These are phyloP conservation scores for Mucor sp. DNA, from an alignment of 371 early-diverging fungal species.

Conservation along the genomic window DNA sequence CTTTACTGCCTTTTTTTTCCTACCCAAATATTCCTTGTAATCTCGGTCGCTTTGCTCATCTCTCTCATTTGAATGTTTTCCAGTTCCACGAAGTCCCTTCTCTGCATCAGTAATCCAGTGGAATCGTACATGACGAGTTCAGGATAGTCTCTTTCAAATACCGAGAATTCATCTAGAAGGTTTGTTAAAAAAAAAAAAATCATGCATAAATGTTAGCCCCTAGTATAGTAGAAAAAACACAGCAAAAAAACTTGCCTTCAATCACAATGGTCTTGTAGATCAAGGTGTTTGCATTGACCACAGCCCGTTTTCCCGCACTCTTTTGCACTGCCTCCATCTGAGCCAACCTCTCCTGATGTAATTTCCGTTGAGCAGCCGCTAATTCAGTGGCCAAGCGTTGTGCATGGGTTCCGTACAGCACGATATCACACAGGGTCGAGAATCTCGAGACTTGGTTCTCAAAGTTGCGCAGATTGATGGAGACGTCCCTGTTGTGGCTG, in stretches of 20 bases:
- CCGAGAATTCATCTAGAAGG: slow-evolving; percentile 38
- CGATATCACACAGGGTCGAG: slow-evolving; percentile 59
- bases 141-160: slow-evolving; percentile 52
- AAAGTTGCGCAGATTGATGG: slow-evolving; percentile 64
- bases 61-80: slow-evolving; percentile 60
- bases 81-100: slow-evolving; percentile 51
- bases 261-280: slow-evolving; percentile 33
- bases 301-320: slow-evolving; percentile 28
- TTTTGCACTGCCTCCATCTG: slow-evolving; percentile 11
- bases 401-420: slow-evolving; percentile 30
- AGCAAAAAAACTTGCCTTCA: slow-evolving; percentile 10
- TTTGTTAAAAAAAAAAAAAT: too few relatives aligned
- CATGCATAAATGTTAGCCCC: background rate
- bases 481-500: background rate
- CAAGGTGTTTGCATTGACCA: slow-evolving; percentile 28
- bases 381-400: slow-evolving; percentile 43
- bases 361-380: slow-evolving; percentile 44
- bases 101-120: slow-evolving; percentile 37
- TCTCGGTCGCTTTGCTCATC: slow-evolving; percentile 57
- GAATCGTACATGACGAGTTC: slow-evolving; percentile 50
- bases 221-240: too few relatives aligned
- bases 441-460: slow-evolving; percentile 58
- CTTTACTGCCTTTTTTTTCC: background rate
- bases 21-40: slow-evolving; percentile 64
- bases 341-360: slow-evolving; percentile 18